phyloP scores from a whole-genome alignment of 768 basidiomycete species.

The Amylocystis lapponica region DNA sequence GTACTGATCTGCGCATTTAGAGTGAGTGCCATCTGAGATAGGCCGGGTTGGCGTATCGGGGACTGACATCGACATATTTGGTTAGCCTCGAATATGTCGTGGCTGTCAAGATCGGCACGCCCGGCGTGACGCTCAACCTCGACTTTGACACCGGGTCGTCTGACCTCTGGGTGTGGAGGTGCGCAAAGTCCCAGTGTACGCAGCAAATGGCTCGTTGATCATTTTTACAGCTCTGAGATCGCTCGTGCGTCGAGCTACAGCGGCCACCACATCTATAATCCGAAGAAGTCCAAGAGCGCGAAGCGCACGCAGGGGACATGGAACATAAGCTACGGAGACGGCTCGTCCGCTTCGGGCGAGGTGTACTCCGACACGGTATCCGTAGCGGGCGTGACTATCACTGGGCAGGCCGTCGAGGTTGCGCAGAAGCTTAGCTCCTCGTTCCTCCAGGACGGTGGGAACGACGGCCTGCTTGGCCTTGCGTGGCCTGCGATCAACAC shows the following conservation, averaged over 20 bases:
- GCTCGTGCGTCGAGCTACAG: conserved; percentile 17
- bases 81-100: conserved; percentile 35
- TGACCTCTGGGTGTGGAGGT: conserved; percentile 29
- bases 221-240: conserved; percentile 18
- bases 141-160: conserved; percentile 30
- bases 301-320: conserved; percentile 22
- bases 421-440: conserved; percentile 28
- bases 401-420: conserved; percentile 32
- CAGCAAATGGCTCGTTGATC: neutral
- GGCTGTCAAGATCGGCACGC: conserved; percentile 33
- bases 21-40: conserved; percentile 11
- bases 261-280: conserved; percentile 23
- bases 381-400: conserved; percentile 29
- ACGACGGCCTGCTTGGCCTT: conserved; percentile 34
- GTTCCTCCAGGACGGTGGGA: conserved; percentile 29
- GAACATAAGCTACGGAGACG: conserved; percentile 37
- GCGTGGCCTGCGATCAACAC: conserved; percentile 35
- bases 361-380: conserved; percentile 35
- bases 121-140: conserved; percentile 31
- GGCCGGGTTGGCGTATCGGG: no score
- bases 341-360: conserved; percentile 30
- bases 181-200: neutral
- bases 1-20: conserved; percentile 5
- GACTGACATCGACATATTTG: conserved; percentile 3
- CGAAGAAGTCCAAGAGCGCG: conserved; percentile 26